Conservation (phyloP, 208 protist genomes). For the Crithidia thermophila region DNA sequence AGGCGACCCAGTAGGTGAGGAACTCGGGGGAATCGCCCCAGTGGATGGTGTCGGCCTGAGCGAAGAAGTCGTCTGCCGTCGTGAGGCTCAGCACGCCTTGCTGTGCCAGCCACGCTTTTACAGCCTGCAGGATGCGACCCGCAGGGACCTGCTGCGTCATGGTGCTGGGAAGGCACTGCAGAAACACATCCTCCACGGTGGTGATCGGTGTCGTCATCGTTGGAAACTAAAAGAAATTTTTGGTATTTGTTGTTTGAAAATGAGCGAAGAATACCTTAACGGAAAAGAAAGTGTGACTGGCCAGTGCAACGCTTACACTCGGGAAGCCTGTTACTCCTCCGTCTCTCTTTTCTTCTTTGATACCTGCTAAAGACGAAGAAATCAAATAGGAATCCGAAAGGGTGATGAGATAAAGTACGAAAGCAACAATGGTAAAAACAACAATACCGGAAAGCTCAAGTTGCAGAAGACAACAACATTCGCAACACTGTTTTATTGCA, state of each 20-base stretch:
- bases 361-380: neutral
- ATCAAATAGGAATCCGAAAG: too few species aligned
- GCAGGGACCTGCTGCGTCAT: neutral
- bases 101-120: slow-evolving; percentile 14
- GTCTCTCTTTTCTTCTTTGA: too few species aligned
- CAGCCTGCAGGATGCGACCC: neutral
- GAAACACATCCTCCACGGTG: slow-evolving; percentile 23
- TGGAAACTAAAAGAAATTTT: too few species aligned
- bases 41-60: slow-evolving; percentile 25
- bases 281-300: too few species aligned
- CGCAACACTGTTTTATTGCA: too few species aligned
- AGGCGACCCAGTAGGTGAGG: slow-evolving; percentile 16
- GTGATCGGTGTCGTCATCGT: neutral
- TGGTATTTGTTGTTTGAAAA: too few species aligned
- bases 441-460: neutral
- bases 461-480: neutral
- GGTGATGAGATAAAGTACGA: too few species aligned
- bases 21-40: slow-evolving; percentile 16
- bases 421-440: neutral
- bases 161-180: neutral
- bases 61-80: slow-evolving; percentile 19
- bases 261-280: too few species aligned
- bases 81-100: slow-evolving; percentile 7
- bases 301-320: too few species aligned
- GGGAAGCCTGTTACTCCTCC: too few species aligned